Evolutionary conservation across 1,284 basidiomycete genomes (phyloP), one percentile per base, ranked within the genome.

Genomic region (Boletus sp.): DNA sequence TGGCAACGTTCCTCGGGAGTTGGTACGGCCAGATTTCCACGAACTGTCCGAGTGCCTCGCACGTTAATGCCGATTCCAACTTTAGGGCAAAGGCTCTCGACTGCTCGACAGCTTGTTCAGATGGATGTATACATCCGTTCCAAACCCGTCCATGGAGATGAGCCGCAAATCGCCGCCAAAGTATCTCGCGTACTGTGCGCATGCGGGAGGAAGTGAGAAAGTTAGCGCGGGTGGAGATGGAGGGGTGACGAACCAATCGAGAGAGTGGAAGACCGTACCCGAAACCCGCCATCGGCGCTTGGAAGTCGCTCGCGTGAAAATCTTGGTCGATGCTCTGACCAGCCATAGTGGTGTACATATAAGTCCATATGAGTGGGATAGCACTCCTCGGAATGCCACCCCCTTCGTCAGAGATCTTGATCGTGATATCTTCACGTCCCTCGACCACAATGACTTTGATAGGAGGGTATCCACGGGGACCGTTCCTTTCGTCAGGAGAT

Each of bases 311-410:
- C 20, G 84, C 87, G 4, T 61, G 84, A 66, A 95, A 94, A 59
- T 94, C 78, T 62, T 88, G 84, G 57, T 93, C 91, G 36, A 98
- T 79, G 25, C 81, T 84, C 68, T 93, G 88, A 4, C 83, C 84
- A 62, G 91, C 88, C 82, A 98, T 97, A 2, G 96, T 99, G 29
- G 96, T 99, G 66, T 99, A 99, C 87, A 94, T 95, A 69, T 95
- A 99, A 50, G 94, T 98, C 95, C 95, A 99, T 44, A 98, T 96
- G 45, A 96, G 77, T 5, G 93, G 91, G 27, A 98, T 88, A 1
- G 94, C 95, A 59, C 89, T 91, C 40, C 95, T 73, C 16, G 94
- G 84, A 51, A 99, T 99, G 1, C 96, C 96, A 5, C 95, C 96
- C 9, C 95, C 95, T 65, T 99, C 95, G 67, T 93, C 91, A 19